Evolutionary conservation across 2,329 filamentous ascomycete species (phyloP), one percentile per base, ranked within the genome.

Genomic region (Pestalotiopsis sp.): DNA sequence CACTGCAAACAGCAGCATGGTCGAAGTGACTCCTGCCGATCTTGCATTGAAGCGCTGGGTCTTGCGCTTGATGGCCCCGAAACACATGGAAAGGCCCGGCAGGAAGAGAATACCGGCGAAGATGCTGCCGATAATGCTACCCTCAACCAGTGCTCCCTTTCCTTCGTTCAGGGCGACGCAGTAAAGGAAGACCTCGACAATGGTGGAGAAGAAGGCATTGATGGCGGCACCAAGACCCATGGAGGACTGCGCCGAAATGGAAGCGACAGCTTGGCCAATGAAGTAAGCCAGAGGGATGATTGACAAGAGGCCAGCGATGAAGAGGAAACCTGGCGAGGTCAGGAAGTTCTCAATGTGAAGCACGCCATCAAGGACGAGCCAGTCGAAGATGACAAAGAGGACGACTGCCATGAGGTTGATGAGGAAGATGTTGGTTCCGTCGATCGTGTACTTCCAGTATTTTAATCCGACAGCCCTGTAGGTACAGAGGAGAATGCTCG

Each of bases 381-480:
- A 98, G 84, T 99, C 96, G 72, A 97, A 89, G 71, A 99, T 97
- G 76, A 95, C 93, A 77, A 99, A 98, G 27, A 93, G 84, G n/a
- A 99, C 96, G 20, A 99, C 89, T 13, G 90, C 92, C 83, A 98
- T 94, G 68, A 99, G 88, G 79, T 99, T 99, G 85, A 99, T 98
- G 73, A 99, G 89, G 83, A 99, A 98, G 78, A 99, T 97, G 82
- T 99, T 99, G 70, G 96, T 99, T 67, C 96, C 97, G 78, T 99
- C 96, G 69, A 99, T 87, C 4, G 96, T 99, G 82, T 99, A 99
- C 82, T 99, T 99, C 95, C 97, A 99, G 84, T 99, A 99, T 80
- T 95, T 95, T 73, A 90, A 86, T 13, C 96, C 96, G 13, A 97
- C 95, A 58, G 96, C 96, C 69, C 97, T 92, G 82, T 99, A 99